Percentiles rank a stretch among this genome's conserved stretches.
phyloP scores from a whole-genome alignment of 768 basidiomycete species.

The Stropharia rugosoannulata region DNA sequence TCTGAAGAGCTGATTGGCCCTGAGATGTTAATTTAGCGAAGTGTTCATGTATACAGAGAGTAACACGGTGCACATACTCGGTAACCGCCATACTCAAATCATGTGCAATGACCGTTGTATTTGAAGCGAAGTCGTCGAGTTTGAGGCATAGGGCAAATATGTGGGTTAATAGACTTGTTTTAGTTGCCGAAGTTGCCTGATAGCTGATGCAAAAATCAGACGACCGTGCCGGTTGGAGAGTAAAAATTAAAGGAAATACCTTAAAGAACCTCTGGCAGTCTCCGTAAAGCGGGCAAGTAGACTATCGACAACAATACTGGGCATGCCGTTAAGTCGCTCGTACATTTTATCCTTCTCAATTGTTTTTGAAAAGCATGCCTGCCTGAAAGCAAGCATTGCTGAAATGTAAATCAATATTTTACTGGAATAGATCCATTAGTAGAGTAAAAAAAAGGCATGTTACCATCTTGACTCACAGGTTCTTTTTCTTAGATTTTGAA shows the following conservation, averaged over 20 bases:
- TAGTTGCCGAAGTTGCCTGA: slow-evolving; percentile 64
- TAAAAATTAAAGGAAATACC: slow-evolving; percentile 38
- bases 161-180: slow-evolving; percentile 72
- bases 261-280: slow-evolving; percentile 59
- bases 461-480: slow-evolving; percentile 46
- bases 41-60: background rate
- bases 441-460: background rate
- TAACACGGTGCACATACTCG: slow-evolving; percentile 50
- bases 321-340: slow-evolving; percentile 57
- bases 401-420: slow-evolving; percentile 82
- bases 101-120: slow-evolving; percentile 63
- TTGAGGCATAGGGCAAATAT: slow-evolving; percentile 81
- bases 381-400: slow-evolving; percentile 72
- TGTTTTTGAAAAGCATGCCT: slow-evolving; percentile 34
- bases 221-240: no score
- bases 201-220: slow-evolving; percentile 29
- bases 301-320: slow-evolving; percentile 67
- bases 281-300: slow-evolving; percentile 83
- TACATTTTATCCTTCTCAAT: slow-evolving; percentile 51
- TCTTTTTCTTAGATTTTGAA: slow-evolving; percentile 55
- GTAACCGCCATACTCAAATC: slow-evolving; percentile 67
- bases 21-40: slow-evolving; percentile 13
- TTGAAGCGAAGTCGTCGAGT: slow-evolving; percentile 74
- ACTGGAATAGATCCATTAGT: slow-evolving; percentile 33
- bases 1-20: slow-evolving; percentile 70